These are phyloP conservation scores for Cryphonectria japonica DNA, from an alignment of 2,329 filamentous ascomycete species.

Conservation along the genomic window DNA sequence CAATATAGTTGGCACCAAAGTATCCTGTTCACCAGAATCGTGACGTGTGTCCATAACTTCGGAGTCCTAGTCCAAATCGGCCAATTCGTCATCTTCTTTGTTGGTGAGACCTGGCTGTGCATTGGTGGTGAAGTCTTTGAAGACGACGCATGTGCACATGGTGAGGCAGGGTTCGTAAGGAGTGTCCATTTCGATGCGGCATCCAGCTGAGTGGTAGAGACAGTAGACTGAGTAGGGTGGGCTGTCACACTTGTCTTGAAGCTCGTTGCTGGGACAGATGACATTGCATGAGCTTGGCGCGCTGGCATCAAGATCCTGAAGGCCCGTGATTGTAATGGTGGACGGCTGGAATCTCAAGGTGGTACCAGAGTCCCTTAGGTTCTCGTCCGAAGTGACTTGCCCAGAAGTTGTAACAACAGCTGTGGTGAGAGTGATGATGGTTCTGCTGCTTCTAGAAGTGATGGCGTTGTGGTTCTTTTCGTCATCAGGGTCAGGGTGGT, in stretches of 20 bases:
- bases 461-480: not conserved
- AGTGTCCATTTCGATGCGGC: not conserved
- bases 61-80: constrained; percentile 6
- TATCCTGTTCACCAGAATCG: not conserved
- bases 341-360: not conserved
- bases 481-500: not conserved
- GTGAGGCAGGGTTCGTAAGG: not conserved
- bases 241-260: not conserved
- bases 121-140: not conserved
- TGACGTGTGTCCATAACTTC: not conserved
- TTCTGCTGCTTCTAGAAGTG: not conserved
- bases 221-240: not conserved
- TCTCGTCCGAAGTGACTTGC: not conserved
- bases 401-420: not conserved
- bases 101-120: not conserved
- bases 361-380: not conserved
- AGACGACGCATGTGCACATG: not conserved
- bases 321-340: not conserved
- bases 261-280: not conserved
- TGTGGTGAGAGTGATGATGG: not conserved
- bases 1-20: not conserved
- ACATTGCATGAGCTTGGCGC: not conserved
- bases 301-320: not conserved
- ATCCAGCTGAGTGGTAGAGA: too few species aligned
- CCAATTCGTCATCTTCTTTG: not conserved